Evolutionary conservation across 2,329 filamentous ascomycete genomes (phyloP).

Genomic region (Penicillium sp.): DNA sequence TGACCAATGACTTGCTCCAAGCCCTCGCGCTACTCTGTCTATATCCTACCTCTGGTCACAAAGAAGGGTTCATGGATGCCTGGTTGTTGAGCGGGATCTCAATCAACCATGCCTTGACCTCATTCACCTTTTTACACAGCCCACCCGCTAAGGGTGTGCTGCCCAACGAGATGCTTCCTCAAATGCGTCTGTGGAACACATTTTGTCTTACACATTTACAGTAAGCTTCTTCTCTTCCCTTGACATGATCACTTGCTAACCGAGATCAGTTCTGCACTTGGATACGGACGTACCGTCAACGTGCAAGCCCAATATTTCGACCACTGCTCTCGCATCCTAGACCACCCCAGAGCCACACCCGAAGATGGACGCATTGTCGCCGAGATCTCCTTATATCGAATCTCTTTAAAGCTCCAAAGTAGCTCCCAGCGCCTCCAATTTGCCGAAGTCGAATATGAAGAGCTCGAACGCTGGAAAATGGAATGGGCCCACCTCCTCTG

Average conservation of each 20-base stretch:
- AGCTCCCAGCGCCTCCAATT: conserved; percentile 27
- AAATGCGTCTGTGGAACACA: conserved; percentile 36
- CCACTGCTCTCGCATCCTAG: conserved; percentile 31
- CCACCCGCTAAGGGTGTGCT: conserved; percentile 23
- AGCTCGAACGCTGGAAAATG: conserved; percentile 36
- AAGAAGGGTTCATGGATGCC: conserved; percentile 35
- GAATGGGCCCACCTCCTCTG: conserved; percentile 35
- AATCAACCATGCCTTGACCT: conserved; percentile 33
- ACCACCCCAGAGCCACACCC: conserved; percentile 29
- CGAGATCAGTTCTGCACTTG: conserved; percentile 27
- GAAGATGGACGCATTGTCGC: conserved; percentile 34
- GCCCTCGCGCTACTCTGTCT: conserved; percentile 33
- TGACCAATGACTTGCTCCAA: conserved; percentile 34
- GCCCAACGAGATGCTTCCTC: conserved; percentile 30
- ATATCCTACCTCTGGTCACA: conserved; percentile 33
- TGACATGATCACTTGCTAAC: conserved; percentile 4
- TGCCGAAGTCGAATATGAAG: conserved; percentile 31
- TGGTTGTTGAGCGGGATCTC: conserved; percentile 39
- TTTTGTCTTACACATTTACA: conserved; percentile 36
- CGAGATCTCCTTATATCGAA: conserved; percentile 34
- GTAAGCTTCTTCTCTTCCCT: conserved; percentile 17
- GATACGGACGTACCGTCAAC: conserved; percentile 33
- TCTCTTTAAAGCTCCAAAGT: conserved; percentile 29
- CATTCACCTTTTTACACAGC: conserved; percentile 21
- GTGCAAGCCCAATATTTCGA: conserved; percentile 31